Evolutionary conservation across 495 filamentous ascomycete species (phyloP), one percentile per base, ranked within the genome.

Genomic region (Penicillium cosmopolitanum): DNA sequence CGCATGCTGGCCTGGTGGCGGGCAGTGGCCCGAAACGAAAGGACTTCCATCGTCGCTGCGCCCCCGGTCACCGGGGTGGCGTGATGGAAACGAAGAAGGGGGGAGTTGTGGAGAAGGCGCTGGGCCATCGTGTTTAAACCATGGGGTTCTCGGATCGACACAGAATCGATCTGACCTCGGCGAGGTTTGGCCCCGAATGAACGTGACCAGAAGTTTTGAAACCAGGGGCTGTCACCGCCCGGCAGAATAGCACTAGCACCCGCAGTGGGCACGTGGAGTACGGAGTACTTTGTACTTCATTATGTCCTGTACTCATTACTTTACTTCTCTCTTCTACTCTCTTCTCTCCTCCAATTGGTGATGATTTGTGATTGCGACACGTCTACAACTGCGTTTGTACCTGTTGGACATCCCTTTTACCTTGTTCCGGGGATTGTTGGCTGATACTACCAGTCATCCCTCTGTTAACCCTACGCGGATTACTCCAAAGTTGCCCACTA

Each of bases 101-200:
- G 35, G 43, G 68, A 72, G 55, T 66, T 62, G 57, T 56, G 57
- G 38, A 69, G 57, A 56, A 76, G 73, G 74, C 74, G 67, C 71
- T 70, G 63, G 69, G 70, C 74, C 76, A 78, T 78, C 60, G 66
- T 72, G 67, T 57, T 73, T 66, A 74, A 60, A 67, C 71, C 68
- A 73, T 72, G 55, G 43, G 64, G 35, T 44, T 31, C 50, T 31
- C 18, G 36, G 48, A 35, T 47, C 16, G 55, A 48, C 44, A 44
- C 15, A 16, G 44, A 25, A 38, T 43, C 58, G 53, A 62, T 66
- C 60, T 38, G 33, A 55, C 35, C 53, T 43, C 47, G 51, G 21
- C 7, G 38, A 12, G 42, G 11, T 38, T 12, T 38, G 36, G 36
- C 11, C 15, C 28, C 28, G 28, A 31, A 23, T 57, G 60, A 62